Evolutionary conservation across 768 basidiomycete species (phyloP).

Genomic region (Gymnopilus junonius): DNA sequence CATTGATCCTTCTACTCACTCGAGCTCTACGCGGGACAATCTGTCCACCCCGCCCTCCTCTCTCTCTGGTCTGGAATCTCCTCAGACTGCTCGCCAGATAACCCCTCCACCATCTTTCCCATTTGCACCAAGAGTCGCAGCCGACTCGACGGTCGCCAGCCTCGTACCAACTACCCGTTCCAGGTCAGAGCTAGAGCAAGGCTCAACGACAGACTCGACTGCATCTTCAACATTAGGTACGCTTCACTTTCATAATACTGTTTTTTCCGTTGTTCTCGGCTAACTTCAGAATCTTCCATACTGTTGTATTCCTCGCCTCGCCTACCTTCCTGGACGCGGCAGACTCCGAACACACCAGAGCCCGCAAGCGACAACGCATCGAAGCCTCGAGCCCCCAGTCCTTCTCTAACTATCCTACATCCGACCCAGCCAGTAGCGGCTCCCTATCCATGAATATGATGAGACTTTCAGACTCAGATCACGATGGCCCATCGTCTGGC

Average conservation of each 20-base stretch:
- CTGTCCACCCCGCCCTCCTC: slow-evolving; percentile 45
- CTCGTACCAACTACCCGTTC: slow-evolving; percentile 70
- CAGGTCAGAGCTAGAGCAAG: slow-evolving; percentile 65
- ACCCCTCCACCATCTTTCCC: slow-evolving; percentile 28
- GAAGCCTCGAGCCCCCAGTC: slow-evolving; percentile 41
- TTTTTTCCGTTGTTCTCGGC: background rate
- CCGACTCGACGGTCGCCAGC: slow-evolving; percentile 37
- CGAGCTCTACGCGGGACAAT: slow-evolving; percentile 60
- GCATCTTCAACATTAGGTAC: slow-evolving; percentile 39
- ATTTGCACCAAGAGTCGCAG: slow-evolving; percentile 25
- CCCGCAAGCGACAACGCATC: slow-evolving; percentile 74
- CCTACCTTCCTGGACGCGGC: slow-evolving; percentile 26
- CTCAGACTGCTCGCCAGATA: slow-evolving; percentile 28
- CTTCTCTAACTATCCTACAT: slow-evolving; percentile 30
- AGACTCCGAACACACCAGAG: slow-evolving; percentile 58
- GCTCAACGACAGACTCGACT: slow-evolving; percentile 35
- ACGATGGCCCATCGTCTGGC: slow-evolving; percentile 45
- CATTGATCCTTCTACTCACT: slow-evolving; percentile 72
- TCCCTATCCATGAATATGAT: slow-evolving; percentile 44
- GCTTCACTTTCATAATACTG: slow-evolving; percentile 15
- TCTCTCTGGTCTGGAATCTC: slow-evolving; percentile 52
- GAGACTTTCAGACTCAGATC: slow-evolving; percentile 57
- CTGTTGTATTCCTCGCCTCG: slow-evolving; percentile 9
- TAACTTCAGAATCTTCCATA: slow-evolving; percentile 13
- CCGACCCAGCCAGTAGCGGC: slow-evolving; percentile 37